phyloP scores from a whole-genome alignment of 768 basidiomycete genomes.

The Hortiboletus campestris region DNA sequence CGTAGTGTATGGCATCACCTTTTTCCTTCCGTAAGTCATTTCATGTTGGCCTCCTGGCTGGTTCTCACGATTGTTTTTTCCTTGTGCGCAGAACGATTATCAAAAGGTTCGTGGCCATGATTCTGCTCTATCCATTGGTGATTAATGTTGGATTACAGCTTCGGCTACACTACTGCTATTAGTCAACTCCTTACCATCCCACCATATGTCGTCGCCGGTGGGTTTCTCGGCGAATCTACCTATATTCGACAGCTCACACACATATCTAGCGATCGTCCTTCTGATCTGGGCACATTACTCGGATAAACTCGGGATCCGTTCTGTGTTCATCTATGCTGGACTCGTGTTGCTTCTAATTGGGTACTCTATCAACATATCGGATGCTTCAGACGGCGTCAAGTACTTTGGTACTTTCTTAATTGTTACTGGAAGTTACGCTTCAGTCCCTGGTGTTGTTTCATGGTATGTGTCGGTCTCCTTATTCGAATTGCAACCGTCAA shows the following conservation, averaged over 20 bases:
- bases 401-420: slow-evolving; percentile 74
- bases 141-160: slow-evolving; percentile 36
- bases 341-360: slow-evolving; percentile 53
- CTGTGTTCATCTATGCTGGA: slow-evolving; percentile 55
- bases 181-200: slow-evolving; percentile 69
- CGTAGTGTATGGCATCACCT: slow-evolving; percentile 65
- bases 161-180: slow-evolving; percentile 54
- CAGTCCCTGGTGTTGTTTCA: slow-evolving; percentile 57
- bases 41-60: background rate
- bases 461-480: slow-evolving; percentile 44
- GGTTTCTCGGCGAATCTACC: slow-evolving; percentile 17
- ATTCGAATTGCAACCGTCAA: background rate
- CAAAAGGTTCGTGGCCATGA: slow-evolving; percentile 34
- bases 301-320: slow-evolving; percentile 54
- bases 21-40: slow-evolving; percentile 62
- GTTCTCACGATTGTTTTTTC: background rate
- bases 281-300: slow-evolving; percentile 55
- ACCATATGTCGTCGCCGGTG: slow-evolving; percentile 63
- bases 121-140: background rate
- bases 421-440: slow-evolving; percentile 57
- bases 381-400: slow-evolving; percentile 51
- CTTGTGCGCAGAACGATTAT: slow-evolving; percentile 52
- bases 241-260: background rate
- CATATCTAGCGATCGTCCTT: slow-evolving; percentile 46
- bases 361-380: slow-evolving; percentile 62